Base-by-base conservation (phyloP, 106 monocot species). In the Allium fistulosum region DNA sequence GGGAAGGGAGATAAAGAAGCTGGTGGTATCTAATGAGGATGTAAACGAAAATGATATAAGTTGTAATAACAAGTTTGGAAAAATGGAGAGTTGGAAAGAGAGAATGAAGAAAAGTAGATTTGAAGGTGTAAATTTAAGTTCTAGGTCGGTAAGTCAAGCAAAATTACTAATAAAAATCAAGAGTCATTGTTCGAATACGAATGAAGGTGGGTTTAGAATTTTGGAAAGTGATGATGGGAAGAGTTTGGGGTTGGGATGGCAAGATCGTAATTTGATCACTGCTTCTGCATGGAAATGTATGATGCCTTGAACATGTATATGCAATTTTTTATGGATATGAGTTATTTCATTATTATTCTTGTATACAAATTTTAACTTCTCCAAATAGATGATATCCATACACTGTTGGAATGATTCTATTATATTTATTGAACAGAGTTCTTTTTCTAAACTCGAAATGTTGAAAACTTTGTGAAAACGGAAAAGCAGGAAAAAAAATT, bases 151-250 rank as follows among this genome's bases (percentile, higher is more conserved):
- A 61, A 83, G 87, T 73, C 87, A 87, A 52, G 87, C 87, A 46
- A 87, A 83, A 75, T 64, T 87, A 7, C 64, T 87, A n/a, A 16
- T 87, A 46, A 87, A 79, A 73, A 87, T 87, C 9, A 86, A 82
- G 66, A 76, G 70, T 72, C 76, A 74, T 57, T 69, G 60, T 6
- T 65, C 73, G 22, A 66, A n/a, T 4, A 73, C 45, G 10, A 68
- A 51, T 17, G 51, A 55, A 11, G 71, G 61, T 2, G 77, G 72
- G 4, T 87, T 87, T 59, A 22, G 56, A 9, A 74, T 83, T 22
- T n/a, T 64, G 4, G 80, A 71, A 71, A 64, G 76, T 48, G 87
- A 83, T 45, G 80, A 71, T 53, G 83, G 82, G 9, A 71, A 49
- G 49, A 62, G 53, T 10, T 75, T 87, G 18, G 76, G 80, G 4